Percentiles rank a stretch among this genome's conserved stretches.
phyloP scores from a whole-genome alignment of 495 filamentous ascomycete genomes.

The Evansstolkia leycettana region DNA sequence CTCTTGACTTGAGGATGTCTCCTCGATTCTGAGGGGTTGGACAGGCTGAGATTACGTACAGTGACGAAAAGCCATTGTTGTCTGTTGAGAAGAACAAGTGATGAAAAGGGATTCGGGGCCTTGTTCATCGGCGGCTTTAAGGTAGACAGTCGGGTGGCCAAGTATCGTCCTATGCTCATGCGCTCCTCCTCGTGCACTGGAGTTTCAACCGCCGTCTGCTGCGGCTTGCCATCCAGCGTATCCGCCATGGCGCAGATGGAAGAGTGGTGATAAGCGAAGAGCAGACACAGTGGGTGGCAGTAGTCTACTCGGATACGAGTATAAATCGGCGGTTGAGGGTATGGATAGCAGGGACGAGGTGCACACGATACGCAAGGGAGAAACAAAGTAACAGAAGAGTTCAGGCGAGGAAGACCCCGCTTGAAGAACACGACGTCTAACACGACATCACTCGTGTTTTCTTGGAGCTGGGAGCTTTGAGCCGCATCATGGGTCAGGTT shows the following conservation, averaged over 20 bases:
- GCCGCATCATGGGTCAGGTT: too few species aligned
- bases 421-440: too few species aligned
- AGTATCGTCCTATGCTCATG: conserved; percentile 49
- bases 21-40: neutral
- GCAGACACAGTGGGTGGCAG: too few species aligned
- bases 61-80: conserved; percentile 82
- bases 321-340: too few species aligned
- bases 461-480: too few species aligned
- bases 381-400: too few species aligned
- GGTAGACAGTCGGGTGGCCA: conserved; percentile 57
- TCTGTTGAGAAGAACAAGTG: conserved; percentile 53
- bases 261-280: too few species aligned
- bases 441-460: too few species aligned
- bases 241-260: conserved; percentile 4
- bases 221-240: conserved; percentile 4
- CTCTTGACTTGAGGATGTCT: conserved; percentile 1
- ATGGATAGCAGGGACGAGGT: too few species aligned
- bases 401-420: too few species aligned
- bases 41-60: conserved; percentile 20
- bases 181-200: conserved; percentile 20
- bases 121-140: conserved; percentile 65
- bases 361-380: too few species aligned
- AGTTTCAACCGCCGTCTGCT: conserved; percentile 1
- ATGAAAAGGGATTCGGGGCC: conserved; percentile 68
- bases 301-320: too few species aligned